These are phyloP conservation scores for Melampsora medusae DNA, from an alignment of 1,284 basidiomycete species.

Conservation along the genomic window DNA sequence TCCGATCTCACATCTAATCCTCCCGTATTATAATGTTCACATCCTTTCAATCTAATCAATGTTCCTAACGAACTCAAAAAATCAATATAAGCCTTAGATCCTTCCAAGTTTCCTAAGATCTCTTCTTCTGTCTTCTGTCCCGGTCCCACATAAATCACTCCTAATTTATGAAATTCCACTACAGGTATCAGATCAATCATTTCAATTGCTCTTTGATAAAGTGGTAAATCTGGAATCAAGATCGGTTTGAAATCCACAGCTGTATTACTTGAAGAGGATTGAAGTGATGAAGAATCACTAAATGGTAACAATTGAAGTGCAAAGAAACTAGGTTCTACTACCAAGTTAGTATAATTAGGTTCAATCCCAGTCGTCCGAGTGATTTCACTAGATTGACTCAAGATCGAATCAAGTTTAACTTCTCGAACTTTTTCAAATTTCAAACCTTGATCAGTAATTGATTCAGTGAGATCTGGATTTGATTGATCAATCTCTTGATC, in stretches of 20 bases:
- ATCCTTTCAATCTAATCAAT: conserved; percentile 83
- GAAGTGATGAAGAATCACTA: conserved; percentile 8
- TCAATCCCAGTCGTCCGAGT: conserved; percentile 30
- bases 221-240: conserved; percentile 59
- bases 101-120: conserved; percentile 84
- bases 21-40: conserved; percentile 78
- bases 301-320: conserved; percentile 64
- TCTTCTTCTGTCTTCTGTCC: conserved; percentile 81
- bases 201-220: conserved; percentile 66
- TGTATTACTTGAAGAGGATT: not conserved
- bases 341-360: conserved; percentile 54
- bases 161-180: conserved; percentile 96
- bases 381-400: conserved; percentile 34
- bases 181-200: conserved; percentile 83
- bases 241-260: conserved; percentile 47
- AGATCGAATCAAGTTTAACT: conserved; percentile 30
- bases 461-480: conserved; percentile 10
- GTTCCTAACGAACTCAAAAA: conserved; percentile 87
- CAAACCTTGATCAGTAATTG: not conserved
- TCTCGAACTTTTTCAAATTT: conserved; percentile 45
- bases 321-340: conserved; percentile 81
- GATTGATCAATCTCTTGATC: conserved; percentile 20
- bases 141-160: conserved; percentile 90
- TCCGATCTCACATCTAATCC: conserved; percentile 85
- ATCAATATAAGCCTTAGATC: conserved; percentile 88